phyloP scores from a whole-genome alignment of 768 basidiomycete species.

The Ephemerocybe angulata region DNA sequence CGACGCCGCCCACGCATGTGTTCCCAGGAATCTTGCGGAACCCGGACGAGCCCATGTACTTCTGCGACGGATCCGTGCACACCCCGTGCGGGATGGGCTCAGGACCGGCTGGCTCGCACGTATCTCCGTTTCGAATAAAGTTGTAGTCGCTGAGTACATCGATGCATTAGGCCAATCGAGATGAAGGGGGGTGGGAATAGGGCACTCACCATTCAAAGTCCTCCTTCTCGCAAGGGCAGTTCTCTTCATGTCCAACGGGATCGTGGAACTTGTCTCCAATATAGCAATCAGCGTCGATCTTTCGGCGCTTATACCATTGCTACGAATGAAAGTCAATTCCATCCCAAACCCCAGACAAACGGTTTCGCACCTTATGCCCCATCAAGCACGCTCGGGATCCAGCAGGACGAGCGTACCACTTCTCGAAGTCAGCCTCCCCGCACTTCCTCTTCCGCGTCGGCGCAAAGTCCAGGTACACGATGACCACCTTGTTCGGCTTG shows the following conservation, averaged over 20 bases:
- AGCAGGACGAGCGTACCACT: constrained; percentile 73
- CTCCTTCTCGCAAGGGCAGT: constrained; percentile 77
- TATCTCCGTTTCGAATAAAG: constrained; percentile 65
- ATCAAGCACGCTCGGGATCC: constrained; percentile 76
- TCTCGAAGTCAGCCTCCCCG: constrained; percentile 67
- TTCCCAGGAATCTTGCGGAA: constrained; percentile 92
- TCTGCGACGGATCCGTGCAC: constrained; percentile 55
- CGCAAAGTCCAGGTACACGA: constrained; percentile 83
- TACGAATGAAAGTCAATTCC: constrained; percentile 26
- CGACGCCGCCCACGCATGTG: constrained; percentile 68
- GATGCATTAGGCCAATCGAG: constrained; percentile 3
- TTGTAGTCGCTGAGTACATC: constrained; percentile 73
- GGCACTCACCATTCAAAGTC: constrained; percentile 86
- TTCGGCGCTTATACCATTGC: constrained; percentile 94
- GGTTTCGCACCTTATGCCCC: constrained; percentile 76
- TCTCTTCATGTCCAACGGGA: constrained; percentile 78
- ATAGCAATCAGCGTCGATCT: constrained; percentile 79
- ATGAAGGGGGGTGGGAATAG: not conserved
- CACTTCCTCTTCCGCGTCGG: constrained; percentile 69
- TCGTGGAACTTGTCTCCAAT: constrained; percentile 88
- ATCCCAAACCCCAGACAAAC: not conserved
- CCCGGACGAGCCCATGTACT: constrained; percentile 85
- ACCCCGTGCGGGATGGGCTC: constrained; percentile 80
- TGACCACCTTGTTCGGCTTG: constrained; percentile 58
- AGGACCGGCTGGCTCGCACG: constrained; percentile 83